Evolutionary conservation across 106 monocot genomes (phyloP).

Genomic region (Allium sativum): DNA sequence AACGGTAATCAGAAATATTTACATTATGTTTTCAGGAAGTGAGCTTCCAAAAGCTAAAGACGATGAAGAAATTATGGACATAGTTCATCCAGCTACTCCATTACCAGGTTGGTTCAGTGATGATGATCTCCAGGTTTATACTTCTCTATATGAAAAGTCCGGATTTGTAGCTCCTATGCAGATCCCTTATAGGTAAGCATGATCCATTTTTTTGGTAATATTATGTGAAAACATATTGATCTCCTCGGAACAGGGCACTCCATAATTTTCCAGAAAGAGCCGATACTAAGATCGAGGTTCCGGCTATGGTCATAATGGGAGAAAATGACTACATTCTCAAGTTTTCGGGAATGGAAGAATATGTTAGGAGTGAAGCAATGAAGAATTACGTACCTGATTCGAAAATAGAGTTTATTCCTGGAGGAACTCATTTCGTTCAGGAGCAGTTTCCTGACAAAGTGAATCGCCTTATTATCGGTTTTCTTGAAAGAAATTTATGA

Average conservation of each 20-base stretch:
- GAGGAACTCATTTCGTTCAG: slow-evolving; percentile 44
- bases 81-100: slow-evolving; percentile 22
- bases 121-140: slow-evolving; percentile 21
- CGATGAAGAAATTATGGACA: slow-evolving; percentile 33
- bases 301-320: slow-evolving; percentile 22
- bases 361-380: slow-evolving; percentile 10
- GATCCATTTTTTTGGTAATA: no score
- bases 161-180: slow-evolving; percentile 20
- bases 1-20: slow-evolving; percentile 25
- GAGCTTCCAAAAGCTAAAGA: slow-evolving; percentile 23
- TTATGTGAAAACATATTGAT: background rate
- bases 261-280: background rate
- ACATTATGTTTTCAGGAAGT: slow-evolving; percentile 25
- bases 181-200: slow-evolving; percentile 22
- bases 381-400: slow-evolving; percentile 16
- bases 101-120: slow-evolving; percentile 32
- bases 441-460: slow-evolving; percentile 44
- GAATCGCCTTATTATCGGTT: slow-evolving; percentile 29
- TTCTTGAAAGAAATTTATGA: no score
- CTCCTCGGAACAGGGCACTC: background rate
- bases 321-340: slow-evolving; percentile 17
- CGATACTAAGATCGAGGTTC: slow-evolving; percentile 5
- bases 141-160: slow-evolving; percentile 21
- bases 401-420: slow-evolving; percentile 11
- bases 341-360: slow-evolving; percentile 14